Base-by-base conservation (phyloP, 2,329 filamentous ascomycete species). In the Colletotrichum lentis region DNA sequence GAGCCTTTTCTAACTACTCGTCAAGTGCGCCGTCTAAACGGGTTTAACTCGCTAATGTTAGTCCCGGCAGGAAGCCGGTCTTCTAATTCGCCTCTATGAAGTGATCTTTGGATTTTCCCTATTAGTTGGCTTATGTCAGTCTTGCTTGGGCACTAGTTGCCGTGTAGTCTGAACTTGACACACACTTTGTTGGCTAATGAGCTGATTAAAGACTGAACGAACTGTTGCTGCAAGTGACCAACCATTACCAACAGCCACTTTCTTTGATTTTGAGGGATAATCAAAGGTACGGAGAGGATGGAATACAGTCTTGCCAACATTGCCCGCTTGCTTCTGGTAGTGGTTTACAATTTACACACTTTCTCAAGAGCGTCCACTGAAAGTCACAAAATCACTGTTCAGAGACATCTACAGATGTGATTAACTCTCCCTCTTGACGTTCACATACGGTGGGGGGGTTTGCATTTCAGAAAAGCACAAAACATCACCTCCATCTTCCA, bases 11-110 rank as follows among this genome's bases (percentile, higher is more conserved):
- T 71, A 71, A n/a, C n/a, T n/a, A n/a, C 50, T 65, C 64, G 14
- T 62, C 49, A 10, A 71, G 43, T 7, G 67, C 37, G 8, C 31
- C 20, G 14, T 60, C 59, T 18, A 68, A 55, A 11, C 0, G 73
- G 74, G 53, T 76, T 78, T 3, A 78, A 59, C 7, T 62, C 43
- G n/a, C 65, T 64, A 7, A 77, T 60, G 12, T 65, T 44, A 1
- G 55, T 58, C 31, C 74, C 73, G 50, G 67, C 0, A 1, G 46
- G 64, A 43, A 75, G 75, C n/a, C 69, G 70, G 12, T 57, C 2
- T 57, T 55, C 1, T 61, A 60, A 69, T 84, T 84, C 70, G 77
- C 81, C 59, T 78, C 77, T 18, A 70, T 75, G 53, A 84, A 79
- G 50, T 83, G 74, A 8, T 71, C 56, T 1, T 68, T 66, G 0